phyloP scores from a whole-genome alignment of 768 basidiomycete genomes.

The Thelephora ganbajun region DNA sequence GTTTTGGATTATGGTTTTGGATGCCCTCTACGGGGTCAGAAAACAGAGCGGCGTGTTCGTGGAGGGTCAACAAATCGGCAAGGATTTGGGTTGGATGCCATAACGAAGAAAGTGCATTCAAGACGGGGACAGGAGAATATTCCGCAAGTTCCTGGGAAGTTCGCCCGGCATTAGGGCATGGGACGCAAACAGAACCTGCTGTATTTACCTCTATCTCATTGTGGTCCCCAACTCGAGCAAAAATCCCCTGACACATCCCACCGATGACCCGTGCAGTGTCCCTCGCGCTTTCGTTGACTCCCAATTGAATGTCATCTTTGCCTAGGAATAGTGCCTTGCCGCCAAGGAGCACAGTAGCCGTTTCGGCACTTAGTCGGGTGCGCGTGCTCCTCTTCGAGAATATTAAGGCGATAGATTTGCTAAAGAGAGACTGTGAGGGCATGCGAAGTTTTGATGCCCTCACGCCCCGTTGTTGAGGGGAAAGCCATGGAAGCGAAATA shows the following conservation, averaged over 20 bases:
- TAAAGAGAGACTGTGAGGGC: constrained; percentile 63
- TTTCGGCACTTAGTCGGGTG: constrained; percentile 83
- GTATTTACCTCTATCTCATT: constrained; percentile 70
- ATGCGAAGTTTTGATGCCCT: constrained; percentile 27
- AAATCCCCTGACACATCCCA: constrained; percentile 93
- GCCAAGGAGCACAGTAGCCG: constrained; percentile 63
- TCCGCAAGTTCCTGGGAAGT: constrained; percentile 72
- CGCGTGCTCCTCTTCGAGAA: constrained; percentile 92
- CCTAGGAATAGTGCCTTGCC: constrained; percentile 88
- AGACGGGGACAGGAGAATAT: constrained; percentile 84
- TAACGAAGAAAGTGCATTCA: constrained; percentile 89
- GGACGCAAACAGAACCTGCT: constrained; percentile 10
- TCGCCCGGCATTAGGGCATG: neutral
- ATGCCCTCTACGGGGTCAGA: constrained; percentile 10
- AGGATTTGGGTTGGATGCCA: constrained; percentile 97
- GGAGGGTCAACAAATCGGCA: constrained; percentile 83
- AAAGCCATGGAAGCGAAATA: constrained; percentile 51
- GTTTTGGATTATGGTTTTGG: neutral
- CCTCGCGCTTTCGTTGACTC: constrained; percentile 79
- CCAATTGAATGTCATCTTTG: constrained; percentile 82
- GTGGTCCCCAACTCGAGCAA: constrained; percentile 91
- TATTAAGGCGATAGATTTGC: constrained; percentile 76
- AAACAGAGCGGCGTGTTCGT: constrained; percentile 58
- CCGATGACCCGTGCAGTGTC: constrained; percentile 85
- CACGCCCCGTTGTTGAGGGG: constrained; percentile 28